These are phyloP conservation scores for Fusarium subglutinans DNA, from an alignment of 2,329 filamentous ascomycete genomes.

Conservation along the genomic window DNA sequence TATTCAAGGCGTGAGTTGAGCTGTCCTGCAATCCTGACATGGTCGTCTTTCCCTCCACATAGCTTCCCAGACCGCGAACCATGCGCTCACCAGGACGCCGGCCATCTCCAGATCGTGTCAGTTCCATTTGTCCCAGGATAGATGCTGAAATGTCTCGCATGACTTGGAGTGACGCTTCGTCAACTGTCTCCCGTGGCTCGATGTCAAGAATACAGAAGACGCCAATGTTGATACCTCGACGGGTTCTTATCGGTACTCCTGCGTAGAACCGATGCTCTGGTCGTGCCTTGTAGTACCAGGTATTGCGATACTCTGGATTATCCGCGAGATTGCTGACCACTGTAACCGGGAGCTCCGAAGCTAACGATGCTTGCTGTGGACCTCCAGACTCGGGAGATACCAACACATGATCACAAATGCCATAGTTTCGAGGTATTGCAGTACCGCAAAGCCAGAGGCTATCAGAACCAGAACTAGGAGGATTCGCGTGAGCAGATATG, in stretches of 20 bases:
- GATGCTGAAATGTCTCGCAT: conserved; percentile 43
- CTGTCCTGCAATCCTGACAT: conserved; percentile 33
- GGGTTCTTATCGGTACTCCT: conserved; percentile 52
- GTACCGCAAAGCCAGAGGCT: conserved; percentile 45
- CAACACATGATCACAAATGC: conserved; percentile 45
- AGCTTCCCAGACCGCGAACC: conserved; percentile 51
- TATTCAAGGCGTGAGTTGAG: conserved; percentile 11
- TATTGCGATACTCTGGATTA: conserved; percentile 42
- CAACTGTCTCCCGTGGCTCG: conserved; percentile 31
- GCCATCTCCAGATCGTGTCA: conserved; percentile 37
- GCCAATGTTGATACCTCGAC: conserved; percentile 54
- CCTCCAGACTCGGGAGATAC: neutral
- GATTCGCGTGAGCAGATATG: conserved; percentile 39
- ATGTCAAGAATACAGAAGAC: conserved; percentile 47
- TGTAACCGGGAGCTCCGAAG: conserved; percentile 43
- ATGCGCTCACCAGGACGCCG: conserved; percentile 49
- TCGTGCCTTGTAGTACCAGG: conserved; percentile 33
- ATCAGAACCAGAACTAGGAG: conserved; percentile 30
- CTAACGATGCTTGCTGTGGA: neutral
- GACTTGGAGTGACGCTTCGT: conserved; percentile 40
- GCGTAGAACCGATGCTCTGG: conserved; percentile 50
- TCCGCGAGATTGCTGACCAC: conserved; percentile 46
- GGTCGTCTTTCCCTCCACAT: conserved; percentile 49
- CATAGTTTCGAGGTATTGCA: conserved; percentile 42
- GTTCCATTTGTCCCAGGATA: conserved; percentile 51